A percentile compares a stretch with the other conserved stretches of the same genome.
Conservation (phyloP, 768 basidiomycete species). For the Rhodotorula toruloides region DNA sequence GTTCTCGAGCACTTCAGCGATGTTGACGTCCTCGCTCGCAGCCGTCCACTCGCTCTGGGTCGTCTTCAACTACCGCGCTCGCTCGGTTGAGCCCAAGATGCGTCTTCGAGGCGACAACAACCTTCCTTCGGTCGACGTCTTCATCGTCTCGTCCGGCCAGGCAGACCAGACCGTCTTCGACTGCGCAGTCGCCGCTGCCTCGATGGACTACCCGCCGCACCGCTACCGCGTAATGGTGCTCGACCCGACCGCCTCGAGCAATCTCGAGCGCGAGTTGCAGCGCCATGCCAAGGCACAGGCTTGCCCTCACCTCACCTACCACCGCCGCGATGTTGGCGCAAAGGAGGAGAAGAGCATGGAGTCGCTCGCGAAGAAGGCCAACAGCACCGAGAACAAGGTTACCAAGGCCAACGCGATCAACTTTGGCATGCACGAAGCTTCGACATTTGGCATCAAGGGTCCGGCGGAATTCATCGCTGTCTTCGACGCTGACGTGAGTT, state of each 20-base stretch:
- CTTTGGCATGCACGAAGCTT: conserved; percentile 41
- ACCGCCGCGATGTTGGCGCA: conserved; percentile 29
- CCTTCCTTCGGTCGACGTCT: conserved; percentile 42
- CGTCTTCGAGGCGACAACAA: conserved; percentile 39
- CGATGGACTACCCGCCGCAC: conserved; percentile 42
- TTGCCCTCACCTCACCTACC: conserved; percentile 40
- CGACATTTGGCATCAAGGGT: conserved; percentile 36
- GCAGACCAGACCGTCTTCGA: conserved; percentile 40
- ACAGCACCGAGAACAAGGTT: neutral
- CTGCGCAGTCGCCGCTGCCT: conserved; percentile 40
- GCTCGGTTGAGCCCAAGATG: conserved; percentile 29
- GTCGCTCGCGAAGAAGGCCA: neutral
- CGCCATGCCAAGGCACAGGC: conserved; percentile 39
- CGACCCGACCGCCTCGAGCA: conserved; percentile 33
- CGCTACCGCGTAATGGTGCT: conserved; percentile 42
- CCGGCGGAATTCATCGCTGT: conserved; percentile 41
- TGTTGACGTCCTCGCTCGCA: neutral
- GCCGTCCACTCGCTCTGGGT: conserved; percentile 21
- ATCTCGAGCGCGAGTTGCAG: conserved; percentile 27
- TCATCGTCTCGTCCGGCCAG: conserved; percentile 40
- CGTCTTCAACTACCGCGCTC: conserved; percentile 24
- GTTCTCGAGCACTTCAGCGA: neutral
- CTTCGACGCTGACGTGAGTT: conserved; percentile 42
- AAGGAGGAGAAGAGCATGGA: conserved; percentile 11
- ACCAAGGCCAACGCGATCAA: conserved; percentile 41